Percentiles rank a stretch among this genome's conserved stretches.
These are phyloP conservation scores for Pseudocercospora fuligena DNA, from an alignment of 2,329 filamentous ascomycete species.

Conservation along the genomic window DNA sequence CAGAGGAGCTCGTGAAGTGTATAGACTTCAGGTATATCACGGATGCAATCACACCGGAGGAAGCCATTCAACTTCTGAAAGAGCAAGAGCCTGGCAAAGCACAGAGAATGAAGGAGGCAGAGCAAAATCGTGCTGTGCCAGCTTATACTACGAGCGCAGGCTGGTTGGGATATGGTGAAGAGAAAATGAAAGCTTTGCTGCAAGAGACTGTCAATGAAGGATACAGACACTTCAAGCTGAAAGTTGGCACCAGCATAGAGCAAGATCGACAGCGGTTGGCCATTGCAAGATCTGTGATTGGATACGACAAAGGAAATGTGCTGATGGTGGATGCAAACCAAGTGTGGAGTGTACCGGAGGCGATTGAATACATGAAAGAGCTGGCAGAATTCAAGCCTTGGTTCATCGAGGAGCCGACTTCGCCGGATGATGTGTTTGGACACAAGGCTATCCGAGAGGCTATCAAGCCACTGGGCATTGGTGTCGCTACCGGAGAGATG, in stretches of 20 bases:
- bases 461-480: constrained; percentile 73
- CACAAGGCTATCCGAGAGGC: constrained; percentile 85
- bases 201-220: constrained; percentile 75
- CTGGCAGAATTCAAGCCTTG: constrained; percentile 83
- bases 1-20: constrained; percentile 82
- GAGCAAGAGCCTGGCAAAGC: constrained; percentile 70
- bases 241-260: constrained; percentile 76
- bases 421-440: constrained; percentile 85
- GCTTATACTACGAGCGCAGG: constrained; percentile 90
- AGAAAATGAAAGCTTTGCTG: constrained; percentile 79
- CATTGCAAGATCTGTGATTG: constrained; percentile 79
- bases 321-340: constrained; percentile 96
- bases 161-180: constrained; percentile 89
- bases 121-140: constrained; percentile 75
- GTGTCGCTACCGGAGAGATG: constrained; percentile 92
- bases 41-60: constrained; percentile 85
- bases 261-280: constrained; percentile 71
- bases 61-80: constrained; percentile 74
- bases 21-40: constrained; percentile 96
- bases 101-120: constrained; percentile 73
- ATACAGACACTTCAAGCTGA: constrained; percentile 88
- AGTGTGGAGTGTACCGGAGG: constrained; percentile 86
- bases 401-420: constrained; percentile 88
- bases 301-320: constrained; percentile 80
- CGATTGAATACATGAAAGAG: constrained; percentile 82